Conservation (phyloP, 2,329 filamentous ascomycete species). For the Epichloe gansuensis region DNA sequence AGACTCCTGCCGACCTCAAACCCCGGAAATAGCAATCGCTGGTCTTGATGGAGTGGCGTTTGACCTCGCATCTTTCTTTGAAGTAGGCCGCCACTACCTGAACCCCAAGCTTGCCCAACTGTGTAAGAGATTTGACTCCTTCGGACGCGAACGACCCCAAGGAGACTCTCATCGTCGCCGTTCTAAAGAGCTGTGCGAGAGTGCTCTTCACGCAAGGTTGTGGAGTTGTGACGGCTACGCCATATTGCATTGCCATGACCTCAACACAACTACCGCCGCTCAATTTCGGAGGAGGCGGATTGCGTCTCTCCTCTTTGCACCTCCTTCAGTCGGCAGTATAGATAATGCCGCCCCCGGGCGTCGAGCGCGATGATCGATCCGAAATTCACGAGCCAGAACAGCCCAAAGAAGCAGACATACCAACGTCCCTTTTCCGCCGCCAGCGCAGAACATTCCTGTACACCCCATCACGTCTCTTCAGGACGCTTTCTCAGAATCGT, state of each 20-base stretch:
- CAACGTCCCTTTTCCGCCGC: constrained; percentile 9
- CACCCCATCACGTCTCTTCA: constrained; percentile 72
- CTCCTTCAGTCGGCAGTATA: constrained; percentile 9
- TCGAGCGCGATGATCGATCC: neutral
- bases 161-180: neutral
- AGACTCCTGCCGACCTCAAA: neutral
- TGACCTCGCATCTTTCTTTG: neutral
- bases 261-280: constrained; percentile 18
- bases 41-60: constrained; percentile 1
- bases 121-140: neutral
- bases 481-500: constrained; percentile 70
- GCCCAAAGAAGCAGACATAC: neutral
- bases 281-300: constrained; percentile 15
- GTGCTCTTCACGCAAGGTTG: neutral
- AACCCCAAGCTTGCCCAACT: neutral
- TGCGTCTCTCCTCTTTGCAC: constrained; percentile 20
- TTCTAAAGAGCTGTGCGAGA: neutral
- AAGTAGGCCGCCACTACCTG: neutral
- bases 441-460: constrained; percentile 16
- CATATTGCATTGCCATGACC: constrained; percentile 13
- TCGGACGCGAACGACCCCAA: neutral
- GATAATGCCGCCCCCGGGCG: neutral
- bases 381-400: constrained; percentile 1
- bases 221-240: neutral
- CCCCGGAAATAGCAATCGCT: neutral